Base-by-base conservation (phyloP, 805 yeast genomes). In the Torulaspora gathmanii region DNA sequence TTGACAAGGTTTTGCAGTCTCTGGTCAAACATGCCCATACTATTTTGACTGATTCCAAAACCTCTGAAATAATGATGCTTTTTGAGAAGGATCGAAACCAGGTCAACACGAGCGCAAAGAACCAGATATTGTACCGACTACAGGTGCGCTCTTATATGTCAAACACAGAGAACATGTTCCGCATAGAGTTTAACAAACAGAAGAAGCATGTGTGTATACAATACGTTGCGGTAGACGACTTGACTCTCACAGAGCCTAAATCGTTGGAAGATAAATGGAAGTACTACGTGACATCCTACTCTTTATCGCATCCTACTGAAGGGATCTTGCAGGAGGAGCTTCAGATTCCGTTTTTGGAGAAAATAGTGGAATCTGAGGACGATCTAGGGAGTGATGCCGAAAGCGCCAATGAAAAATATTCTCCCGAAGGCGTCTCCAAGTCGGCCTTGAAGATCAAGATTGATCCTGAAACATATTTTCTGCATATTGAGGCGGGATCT, bases 231-330 rank as follows among this genome's bases (percentile, higher is more conserved):
- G 71, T 87, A 35, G 96, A 88, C 58, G 98, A 91, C 61, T 70
- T 90, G 56, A 90, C 98, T 0, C 74, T 90, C 59, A 82, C 82
- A 47, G 86, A 86, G 52, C 72, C 76, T 9, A 71, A 73, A 54
- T 76, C 81, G 17, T 78, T 80, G 3, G 91, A 86, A 55, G 95
- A 87, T 52, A 79, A 78, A 57, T 93, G 96, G 85, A 90, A 88
- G 62, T 91, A 93, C 69, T 93, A 93, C 61, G 76, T 93, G 40
- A 91, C 98, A 0, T 86, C 95, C 34, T 93, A 85, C 64, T 78
- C 90, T 34, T 84, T 93, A 86, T 84, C 95, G 3, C 95, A 88
- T 58, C 98, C 99, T 30, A 93, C 99, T 2, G 99, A 93, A 65
- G 98, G 98, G 25, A 84, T 93, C 13, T 82, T 88, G 13, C 79